Evolutionary conservation across 2,329 filamentous ascomycete species (phyloP).

Genomic region (Xylaria multiplex): DNA sequence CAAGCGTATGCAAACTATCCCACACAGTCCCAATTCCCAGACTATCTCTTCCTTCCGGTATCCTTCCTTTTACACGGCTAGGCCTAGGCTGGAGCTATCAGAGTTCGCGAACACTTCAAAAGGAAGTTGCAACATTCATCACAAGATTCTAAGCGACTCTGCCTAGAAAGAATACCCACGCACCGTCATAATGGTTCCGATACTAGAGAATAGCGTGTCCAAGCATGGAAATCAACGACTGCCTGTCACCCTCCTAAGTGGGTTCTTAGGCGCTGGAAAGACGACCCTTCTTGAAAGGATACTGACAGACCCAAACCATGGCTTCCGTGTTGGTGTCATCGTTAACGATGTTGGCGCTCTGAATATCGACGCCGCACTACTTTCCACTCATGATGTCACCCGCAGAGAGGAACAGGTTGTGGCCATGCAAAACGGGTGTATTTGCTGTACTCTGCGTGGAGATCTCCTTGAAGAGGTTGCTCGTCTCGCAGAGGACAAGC

Average conservation of each 20-base stretch:
- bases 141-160: too few relatives aligned
- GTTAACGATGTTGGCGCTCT: constrained; percentile 77
- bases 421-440: constrained; percentile 77
- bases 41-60: too few relatives aligned
- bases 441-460: constrained; percentile 78
- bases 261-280: constrained; percentile 74
- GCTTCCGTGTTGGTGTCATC: constrained; percentile 74
- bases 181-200: constrained; percentile 20
- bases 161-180: neutral
- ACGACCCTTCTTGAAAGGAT: constrained; percentile 77
- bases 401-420: constrained; percentile 71
- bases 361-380: constrained; percentile 72
- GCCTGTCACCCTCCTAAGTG: constrained; percentile 69
- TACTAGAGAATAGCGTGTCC: constrained; percentile 1
- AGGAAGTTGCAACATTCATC: too few relatives aligned
- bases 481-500: constrained; percentile 67
- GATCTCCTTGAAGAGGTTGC: constrained; percentile 77
- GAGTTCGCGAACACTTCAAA: too few relatives aligned
- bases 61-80: too few relatives aligned
- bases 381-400: constrained; percentile 66
- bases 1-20: too few relatives aligned
- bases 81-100: too few relatives aligned
- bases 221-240: constrained; percentile 48
- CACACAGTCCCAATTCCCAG: too few relatives aligned
- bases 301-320: constrained; percentile 69